Evolutionary conservation across 164 flowering plant genomes (phyloP).

Genomic region (Hamamelis virginiana): DNA sequence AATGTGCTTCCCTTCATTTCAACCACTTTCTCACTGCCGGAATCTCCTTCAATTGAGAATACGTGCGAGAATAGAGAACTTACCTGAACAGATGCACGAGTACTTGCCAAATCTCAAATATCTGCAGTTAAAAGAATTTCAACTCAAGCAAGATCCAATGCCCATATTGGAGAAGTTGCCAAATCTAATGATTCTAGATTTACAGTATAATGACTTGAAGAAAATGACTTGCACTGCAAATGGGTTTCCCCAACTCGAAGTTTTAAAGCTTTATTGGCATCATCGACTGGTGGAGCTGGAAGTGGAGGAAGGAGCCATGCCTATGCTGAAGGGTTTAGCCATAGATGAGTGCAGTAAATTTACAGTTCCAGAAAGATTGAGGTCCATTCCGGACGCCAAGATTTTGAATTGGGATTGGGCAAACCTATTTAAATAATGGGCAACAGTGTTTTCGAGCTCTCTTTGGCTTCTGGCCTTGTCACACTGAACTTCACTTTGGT

Average conservation of each 20-base stretch:
- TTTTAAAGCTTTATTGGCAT: not conserved
- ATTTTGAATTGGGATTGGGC: too few relatives aligned
- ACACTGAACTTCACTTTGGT: too few relatives aligned
- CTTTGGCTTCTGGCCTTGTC: too few relatives aligned
- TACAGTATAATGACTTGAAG: not conserved
- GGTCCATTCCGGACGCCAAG: too few relatives aligned
- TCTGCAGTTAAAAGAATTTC: not conserved
- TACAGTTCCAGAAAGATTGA: too few relatives aligned
- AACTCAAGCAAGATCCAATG: not conserved
- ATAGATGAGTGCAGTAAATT: too few relatives aligned
- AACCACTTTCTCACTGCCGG: conserved; percentile 1
- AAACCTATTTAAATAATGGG: too few relatives aligned
- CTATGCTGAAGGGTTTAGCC: too few relatives aligned
- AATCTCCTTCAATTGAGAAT: too few relatives aligned
- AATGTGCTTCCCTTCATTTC: not conserved
- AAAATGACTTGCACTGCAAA: not conserved
- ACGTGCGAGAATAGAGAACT: not conserved
- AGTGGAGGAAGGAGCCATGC: conserved; percentile 11
- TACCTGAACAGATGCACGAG: not conserved
- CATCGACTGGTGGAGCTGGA: not conserved
- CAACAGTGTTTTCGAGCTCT: too few relatives aligned
- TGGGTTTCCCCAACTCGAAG: conserved; percentile 3
- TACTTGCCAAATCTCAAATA: not conserved
- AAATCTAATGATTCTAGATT: not conserved
- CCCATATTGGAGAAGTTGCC: conserved; percentile 4